Conservation (phyloP, 2,329 filamentous ascomycete species). For the Aspergillus uvarum region DNA sequence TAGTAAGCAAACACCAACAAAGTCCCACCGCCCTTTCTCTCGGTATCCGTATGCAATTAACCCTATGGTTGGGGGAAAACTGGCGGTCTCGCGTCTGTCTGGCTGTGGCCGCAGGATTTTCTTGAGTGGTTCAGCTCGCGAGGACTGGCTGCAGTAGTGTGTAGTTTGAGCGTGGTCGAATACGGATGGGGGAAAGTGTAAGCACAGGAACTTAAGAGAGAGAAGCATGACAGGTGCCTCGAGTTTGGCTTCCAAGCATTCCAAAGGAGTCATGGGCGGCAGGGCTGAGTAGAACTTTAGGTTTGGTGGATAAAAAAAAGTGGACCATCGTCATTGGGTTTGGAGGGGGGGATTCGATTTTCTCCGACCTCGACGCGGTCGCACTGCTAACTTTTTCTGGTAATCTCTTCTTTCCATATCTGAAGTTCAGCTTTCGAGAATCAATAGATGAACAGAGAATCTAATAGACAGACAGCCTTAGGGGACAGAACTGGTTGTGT, state of each 20-base stretch:
- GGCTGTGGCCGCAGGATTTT: neutral
- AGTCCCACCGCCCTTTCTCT: conserved; percentile 12
- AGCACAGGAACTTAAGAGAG: too few species aligned
- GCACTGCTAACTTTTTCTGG: neutral
- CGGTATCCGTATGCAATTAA: conserved; percentile 6
- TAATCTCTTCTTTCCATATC: too few species aligned
- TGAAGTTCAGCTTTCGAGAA: neutral
- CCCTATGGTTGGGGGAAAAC: conserved; percentile 7
- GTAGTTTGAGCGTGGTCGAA: neutral
- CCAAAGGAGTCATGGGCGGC: neutral
- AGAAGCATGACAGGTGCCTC: neutral
- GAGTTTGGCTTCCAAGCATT: neutral
- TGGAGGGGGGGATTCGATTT: neutral
- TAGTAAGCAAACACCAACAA: neutral
- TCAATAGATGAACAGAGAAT: neutral
- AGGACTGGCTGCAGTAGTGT: neutral
- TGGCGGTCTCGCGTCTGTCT: neutral
- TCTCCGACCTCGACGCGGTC: neutral
- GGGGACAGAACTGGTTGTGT: neutral
- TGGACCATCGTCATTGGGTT: neutral
- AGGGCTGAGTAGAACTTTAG: neutral
- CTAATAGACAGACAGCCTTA: neutral
- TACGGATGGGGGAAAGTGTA: neutral
- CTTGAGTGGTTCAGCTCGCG: neutral
- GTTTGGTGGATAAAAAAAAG: neutral